Conservation (phyloP, 805 yeast species). For the Brettanomyces anomalus region DNA sequence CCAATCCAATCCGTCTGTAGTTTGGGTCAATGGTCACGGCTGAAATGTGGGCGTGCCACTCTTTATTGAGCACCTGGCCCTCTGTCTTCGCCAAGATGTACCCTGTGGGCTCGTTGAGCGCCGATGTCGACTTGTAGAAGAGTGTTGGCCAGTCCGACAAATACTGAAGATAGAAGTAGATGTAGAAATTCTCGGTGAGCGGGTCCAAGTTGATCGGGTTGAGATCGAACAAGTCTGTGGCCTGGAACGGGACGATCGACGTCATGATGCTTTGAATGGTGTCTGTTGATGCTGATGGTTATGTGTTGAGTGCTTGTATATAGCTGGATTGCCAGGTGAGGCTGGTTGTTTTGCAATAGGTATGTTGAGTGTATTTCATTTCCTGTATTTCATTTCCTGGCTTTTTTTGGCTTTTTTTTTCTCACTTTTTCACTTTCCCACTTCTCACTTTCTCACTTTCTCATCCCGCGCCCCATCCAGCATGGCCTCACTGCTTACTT, state of each 20-base stretch:
- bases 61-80: slow-evolving; percentile 52
- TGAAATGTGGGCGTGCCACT: slow-evolving; percentile 96
- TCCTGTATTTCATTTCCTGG: background rate
- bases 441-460: background rate
- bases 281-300: too few relatives aligned
- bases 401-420: background rate
- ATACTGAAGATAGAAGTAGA: slow-evolving; percentile 78
- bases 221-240: slow-evolving; percentile 68
- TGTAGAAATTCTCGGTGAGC: slow-evolving; percentile 83
- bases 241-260: slow-evolving; percentile 78
- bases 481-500: too few relatives aligned
- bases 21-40: slow-evolving; percentile 86
- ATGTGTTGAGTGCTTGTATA: too few relatives aligned
- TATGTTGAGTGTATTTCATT: too few relatives aligned
- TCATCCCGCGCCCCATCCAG: too few relatives aligned
- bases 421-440: background rate
- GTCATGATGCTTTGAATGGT: slow-evolving; percentile 47
- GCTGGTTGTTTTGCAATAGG: background rate
- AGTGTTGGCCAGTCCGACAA: slow-evolving; percentile 81
- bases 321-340: too few relatives aligned
- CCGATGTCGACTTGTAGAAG: slow-evolving; percentile 61
- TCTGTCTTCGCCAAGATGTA: slow-evolving; percentile 97
- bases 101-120: slow-evolving; percentile 38
- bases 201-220: slow-evolving; percentile 79
- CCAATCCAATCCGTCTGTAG: slow-evolving; percentile 80